Conservation (phyloP, 1,139 yeast species). For the Candida neerlandica region DNA sequence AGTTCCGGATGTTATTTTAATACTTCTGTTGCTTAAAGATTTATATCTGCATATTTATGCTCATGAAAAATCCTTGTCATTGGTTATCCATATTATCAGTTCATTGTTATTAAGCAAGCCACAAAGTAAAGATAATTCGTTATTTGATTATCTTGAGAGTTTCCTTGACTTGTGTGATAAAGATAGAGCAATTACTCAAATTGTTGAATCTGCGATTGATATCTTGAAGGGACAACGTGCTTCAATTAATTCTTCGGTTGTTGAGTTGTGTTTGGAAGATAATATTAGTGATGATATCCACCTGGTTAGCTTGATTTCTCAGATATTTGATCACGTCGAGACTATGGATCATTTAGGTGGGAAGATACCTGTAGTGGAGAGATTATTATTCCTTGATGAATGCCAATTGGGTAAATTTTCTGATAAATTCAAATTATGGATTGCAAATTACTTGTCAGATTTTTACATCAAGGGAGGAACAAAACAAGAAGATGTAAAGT, state of each 20-base stretch:
- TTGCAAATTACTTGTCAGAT: constrained; percentile 44
- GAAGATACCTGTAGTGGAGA: constrained; percentile 22
- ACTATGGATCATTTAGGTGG: constrained; percentile 14
- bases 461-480: constrained; percentile 30
- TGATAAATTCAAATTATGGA: constrained; percentile 37
- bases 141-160: constrained; percentile 13
- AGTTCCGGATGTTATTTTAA: constrained; percentile 7
- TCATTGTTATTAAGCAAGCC: constrained; percentile 14
- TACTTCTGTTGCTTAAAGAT: constrained; percentile 6
- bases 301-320: constrained; percentile 22
- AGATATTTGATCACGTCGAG: constrained; percentile 18
- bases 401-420: constrained; percentile 14
- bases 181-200: constrained; percentile 13
- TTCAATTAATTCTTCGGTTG: constrained; percentile 11
- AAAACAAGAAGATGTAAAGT: constrained; percentile 5
- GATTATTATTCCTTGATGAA: constrained; percentile 19
- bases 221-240: constrained; percentile 13
- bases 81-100: constrained; percentile 17
- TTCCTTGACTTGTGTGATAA: constrained; percentile 12
- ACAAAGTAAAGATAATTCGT: neutral
- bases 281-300: neutral
- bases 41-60: constrained; percentile 11
- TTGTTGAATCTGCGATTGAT: constrained; percentile 18
- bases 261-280: constrained; percentile 25
- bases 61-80: constrained; percentile 12